phyloP scores from a whole-genome alignment of 2,329 filamentous ascomycete species.

The Reticulascus tulasneorum region DNA sequence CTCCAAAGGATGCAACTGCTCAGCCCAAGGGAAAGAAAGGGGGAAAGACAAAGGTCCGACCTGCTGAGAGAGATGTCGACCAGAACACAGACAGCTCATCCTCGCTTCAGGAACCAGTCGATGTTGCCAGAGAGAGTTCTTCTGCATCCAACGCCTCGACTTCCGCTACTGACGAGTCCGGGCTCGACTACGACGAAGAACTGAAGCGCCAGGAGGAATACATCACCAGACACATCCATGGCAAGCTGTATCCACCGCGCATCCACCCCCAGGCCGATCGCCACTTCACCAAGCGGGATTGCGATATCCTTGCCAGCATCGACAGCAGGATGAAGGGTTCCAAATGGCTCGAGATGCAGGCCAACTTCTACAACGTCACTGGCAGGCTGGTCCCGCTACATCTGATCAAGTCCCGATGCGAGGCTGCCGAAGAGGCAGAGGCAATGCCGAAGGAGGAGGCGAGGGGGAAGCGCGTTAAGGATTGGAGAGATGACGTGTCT shows the following conservation, averaged over 20 bases:
- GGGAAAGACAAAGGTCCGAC: slow-evolving; percentile 4
- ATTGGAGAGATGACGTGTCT: slow-evolving; percentile 11
- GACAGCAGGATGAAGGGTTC: slow-evolving; percentile 27
- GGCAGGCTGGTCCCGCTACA: slow-evolving; percentile 35
- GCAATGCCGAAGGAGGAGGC: slow-evolving; percentile 8
- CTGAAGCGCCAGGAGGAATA: slow-evolving; percentile 23
- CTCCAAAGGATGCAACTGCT: too few species aligned
- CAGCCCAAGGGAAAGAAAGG: slow-evolving; percentile 2
- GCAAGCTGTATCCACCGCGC: slow-evolving; percentile 23
- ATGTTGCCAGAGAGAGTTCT: slow-evolving; percentile 22
- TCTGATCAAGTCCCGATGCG: slow-evolving; percentile 31
- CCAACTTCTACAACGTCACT: slow-evolving; percentile 39
- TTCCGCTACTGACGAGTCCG: slow-evolving; percentile 7
- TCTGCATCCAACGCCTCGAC: slow-evolving; percentile 17
- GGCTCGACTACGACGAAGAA: slow-evolving; percentile 12
- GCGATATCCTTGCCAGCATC: slow-evolving; percentile 29
- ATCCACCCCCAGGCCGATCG: slow-evolving; percentile 18
- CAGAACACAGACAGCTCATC: slow-evolving; percentile 12
- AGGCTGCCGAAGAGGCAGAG: slow-evolving; percentile 20
- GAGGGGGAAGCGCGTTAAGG: slow-evolving; percentile 2
- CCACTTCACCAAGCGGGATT: slow-evolving; percentile 25
- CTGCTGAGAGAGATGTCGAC: not conserved
- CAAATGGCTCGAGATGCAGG: slow-evolving; percentile 39
- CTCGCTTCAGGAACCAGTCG: slow-evolving; percentile 2
- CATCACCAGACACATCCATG: slow-evolving; percentile 25